Base-by-base conservation (phyloP, 2,329 filamentous ascomycete genomes). In the Aspergillus fischeri region DNA sequence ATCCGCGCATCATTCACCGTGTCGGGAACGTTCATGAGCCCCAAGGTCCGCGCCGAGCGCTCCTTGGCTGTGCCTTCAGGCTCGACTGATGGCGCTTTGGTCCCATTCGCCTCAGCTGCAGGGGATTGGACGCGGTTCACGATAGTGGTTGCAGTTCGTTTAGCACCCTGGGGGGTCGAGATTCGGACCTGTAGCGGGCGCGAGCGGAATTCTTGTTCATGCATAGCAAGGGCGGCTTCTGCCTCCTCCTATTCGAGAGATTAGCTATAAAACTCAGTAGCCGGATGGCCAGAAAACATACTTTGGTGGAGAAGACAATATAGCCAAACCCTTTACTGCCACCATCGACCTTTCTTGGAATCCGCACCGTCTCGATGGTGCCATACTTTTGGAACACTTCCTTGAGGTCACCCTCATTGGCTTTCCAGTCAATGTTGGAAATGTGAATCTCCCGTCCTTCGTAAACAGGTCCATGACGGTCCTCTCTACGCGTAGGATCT, bases 1-100 rank as follows among this genome's bases (percentile, higher is more conserved):
- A 99, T 85, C 29, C 92, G 90, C 1, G 89, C 86, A 67, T 96
- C 91, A 63, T 95, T 97, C 67, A 97, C 85, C 0, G 92, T 97
- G 68, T 97, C 94, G 0, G 94, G 91, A 1, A 99, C 79, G 60
- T 92, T 89, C 75, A 97, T 84, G 28, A 99, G 78, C 9, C 88
- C 88, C 51, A 97, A 81, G 0, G 90, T 94, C 53, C 91, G 86
- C 51, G 86, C 84, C 29, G 79, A 81, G 7, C 77, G 73, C 0
- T 80, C 78, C 25, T 68, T 63, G 57, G 77, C 73, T 0, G 70
- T 54, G 67, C 76, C 80, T 29, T 71, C 66, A 50, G 76, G 68
- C 35, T 81, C 78, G 9, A 72, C 73, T 20, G 64, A 54, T 5
- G 62, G 53, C 8, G 60, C 52, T 25, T 56, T 52, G 4, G 55